Percentiles rank a stretch among this genome's conserved stretches.
These are phyloP conservation scores for Penicillium occitanis DNA, from an alignment of 2,329 filamentous ascomycete genomes.

Conservation along the genomic window DNA sequence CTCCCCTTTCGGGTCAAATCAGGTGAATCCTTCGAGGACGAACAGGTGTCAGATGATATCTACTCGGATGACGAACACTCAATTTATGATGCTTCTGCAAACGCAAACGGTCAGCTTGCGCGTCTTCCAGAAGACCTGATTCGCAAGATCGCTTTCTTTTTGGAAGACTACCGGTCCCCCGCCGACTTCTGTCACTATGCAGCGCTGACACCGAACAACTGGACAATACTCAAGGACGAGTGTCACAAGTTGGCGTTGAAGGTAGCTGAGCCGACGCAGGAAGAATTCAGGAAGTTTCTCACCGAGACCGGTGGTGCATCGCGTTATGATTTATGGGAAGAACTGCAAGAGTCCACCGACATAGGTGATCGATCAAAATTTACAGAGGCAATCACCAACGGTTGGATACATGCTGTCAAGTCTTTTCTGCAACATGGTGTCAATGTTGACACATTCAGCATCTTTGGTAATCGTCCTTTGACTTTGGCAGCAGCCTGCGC, in stretches of 20 bases:
- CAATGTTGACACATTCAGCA: background rate
- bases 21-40: background rate
- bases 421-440: constrained; percentile 13
- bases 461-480: constrained; percentile 1
- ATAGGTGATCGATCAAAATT: constrained; percentile 4
- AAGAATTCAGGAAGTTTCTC: constrained; percentile 9
- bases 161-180: background rate
- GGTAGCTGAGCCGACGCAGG: constrained; percentile 10
- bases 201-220: background rate
- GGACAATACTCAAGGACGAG: background rate
- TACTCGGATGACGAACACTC: background rate
- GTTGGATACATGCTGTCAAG: constrained; percentile 7
- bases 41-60: background rate
- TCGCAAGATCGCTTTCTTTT: background rate
- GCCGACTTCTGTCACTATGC: constrained; percentile 14
- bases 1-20: background rate
- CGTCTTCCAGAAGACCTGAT: constrained; percentile 11
- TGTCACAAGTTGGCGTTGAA: constrained; percentile 12
- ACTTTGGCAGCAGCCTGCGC: constrained; percentile 4
- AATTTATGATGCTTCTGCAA: background rate
- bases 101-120: constrained; percentile 1
- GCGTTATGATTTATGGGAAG: background rate
- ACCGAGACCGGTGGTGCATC: background rate
- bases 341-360: background rate
- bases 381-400: constrained; percentile 8